Conservation (phyloP, 1,139 yeast genomes). For the Geotrichum carabidarum region DNA sequence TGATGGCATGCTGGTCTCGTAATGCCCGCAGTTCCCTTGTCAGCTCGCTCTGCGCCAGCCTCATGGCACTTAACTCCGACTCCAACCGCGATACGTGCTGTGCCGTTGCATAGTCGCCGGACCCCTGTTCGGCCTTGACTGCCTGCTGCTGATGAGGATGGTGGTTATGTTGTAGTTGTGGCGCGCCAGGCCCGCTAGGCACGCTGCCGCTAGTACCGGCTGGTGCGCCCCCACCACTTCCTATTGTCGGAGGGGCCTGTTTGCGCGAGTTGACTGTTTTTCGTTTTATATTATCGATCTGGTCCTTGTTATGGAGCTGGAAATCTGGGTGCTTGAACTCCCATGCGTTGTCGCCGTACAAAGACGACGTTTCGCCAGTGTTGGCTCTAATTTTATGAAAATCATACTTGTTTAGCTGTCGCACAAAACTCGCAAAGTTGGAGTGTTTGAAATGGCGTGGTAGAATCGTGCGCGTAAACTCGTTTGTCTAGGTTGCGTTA, state of each 20-base stretch:
- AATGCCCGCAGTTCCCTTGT: conserved; percentile 8
- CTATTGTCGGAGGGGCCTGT: conserved; percentile 10
- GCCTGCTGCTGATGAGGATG: conserved; percentile 19
- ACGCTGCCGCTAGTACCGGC: conserved; percentile 6
- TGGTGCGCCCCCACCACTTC: conserved; percentile 2
- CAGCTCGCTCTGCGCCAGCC: conserved; percentile 7
- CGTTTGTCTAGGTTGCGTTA: conserved; percentile 50
- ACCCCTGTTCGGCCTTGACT: background rate
- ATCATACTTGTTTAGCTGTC: conserved; percentile 92
- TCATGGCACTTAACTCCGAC: conserved; percentile 8
- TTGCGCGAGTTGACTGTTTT: conserved; percentile 65
- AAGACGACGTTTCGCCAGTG: conserved; percentile 47
- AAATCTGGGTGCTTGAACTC: conserved; percentile 92
- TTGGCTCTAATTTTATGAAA: conserved; percentile 82
- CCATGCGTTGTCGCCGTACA: conserved; percentile 76
- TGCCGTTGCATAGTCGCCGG: background rate
- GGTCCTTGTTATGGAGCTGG: conserved; percentile 60
- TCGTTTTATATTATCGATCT: conserved; percentile 72
- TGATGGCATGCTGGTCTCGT: conserved; percentile 11
- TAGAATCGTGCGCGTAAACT: conserved; percentile 75
- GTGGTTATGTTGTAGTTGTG: conserved; percentile 23
- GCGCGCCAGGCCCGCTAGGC: conserved; percentile 13
- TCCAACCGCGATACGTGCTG: conserved; percentile 9
- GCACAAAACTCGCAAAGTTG: conserved; percentile 88
- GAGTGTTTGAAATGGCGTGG: conserved; percentile 92